phyloP scores from a whole-genome alignment of 2,329 filamentous ascomycete species.

The Lachnellula cervina region DNA sequence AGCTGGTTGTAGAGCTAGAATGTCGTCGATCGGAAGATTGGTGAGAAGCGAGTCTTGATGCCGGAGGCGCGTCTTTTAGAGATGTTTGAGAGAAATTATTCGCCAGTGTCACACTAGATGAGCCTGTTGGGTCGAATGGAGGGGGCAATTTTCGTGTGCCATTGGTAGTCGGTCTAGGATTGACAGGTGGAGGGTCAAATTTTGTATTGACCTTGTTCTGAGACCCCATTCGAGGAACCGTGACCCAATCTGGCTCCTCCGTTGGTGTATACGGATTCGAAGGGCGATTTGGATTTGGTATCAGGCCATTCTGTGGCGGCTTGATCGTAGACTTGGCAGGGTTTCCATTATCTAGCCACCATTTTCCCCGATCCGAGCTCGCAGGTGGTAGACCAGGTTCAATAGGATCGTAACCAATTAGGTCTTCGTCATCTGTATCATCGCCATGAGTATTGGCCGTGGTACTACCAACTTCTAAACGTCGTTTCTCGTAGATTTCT shows the following conservation, averaged over 20 bases:
- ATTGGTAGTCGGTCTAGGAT: slow-evolving; percentile 13
- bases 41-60: slow-evolving; percentile 7
- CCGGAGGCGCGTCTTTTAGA: slow-evolving; percentile 7
- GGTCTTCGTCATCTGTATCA: slow-evolving; percentile 71
- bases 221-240: slow-evolving; percentile 42
- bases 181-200: slow-evolving; percentile 13
- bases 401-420: slow-evolving; percentile 76
- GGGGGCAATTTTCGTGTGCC: slow-evolving; percentile 27
- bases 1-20: slow-evolving; percentile 26
- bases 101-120: slow-evolving; percentile 10
- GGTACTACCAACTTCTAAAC: slow-evolving; percentile 60
- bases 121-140: slow-evolving; percentile 19
- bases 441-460: slow-evolving; percentile 55
- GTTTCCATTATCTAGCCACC: slow-evolving; percentile 67
- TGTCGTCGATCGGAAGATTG: slow-evolving; percentile 19
- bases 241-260: slow-evolving; percentile 81
- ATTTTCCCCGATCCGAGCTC: slow-evolving; percentile 64
- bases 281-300: slow-evolving; percentile 67
- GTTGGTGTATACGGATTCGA: slow-evolving; percentile 76
- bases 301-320: slow-evolving; percentile 57
- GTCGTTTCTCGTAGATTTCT: slow-evolving; percentile 66
- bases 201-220: slow-evolving; percentile 1
- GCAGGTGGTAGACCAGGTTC: slow-evolving; percentile 69
- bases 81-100: slow-evolving; percentile 17
- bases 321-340: slow-evolving; percentile 69